Evolutionary conservation across 805 yeast species (phyloP).

Genomic region (Ogataea glucozyma): DNA sequence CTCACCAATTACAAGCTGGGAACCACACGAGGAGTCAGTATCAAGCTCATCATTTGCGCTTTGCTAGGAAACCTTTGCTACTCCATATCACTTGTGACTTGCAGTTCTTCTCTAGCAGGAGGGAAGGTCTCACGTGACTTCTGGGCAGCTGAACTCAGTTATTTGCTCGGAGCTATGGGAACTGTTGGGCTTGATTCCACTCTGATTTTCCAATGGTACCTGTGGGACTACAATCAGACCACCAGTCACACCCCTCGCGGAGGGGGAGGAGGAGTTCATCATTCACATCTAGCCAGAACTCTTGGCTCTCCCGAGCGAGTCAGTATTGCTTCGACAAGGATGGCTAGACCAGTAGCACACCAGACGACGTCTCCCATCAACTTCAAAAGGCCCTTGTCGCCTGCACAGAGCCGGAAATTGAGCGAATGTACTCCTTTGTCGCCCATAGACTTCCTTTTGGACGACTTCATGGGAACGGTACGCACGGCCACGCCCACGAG

Average conservation of each 20-base stretch:
- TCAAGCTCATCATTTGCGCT: constrained; percentile 50
- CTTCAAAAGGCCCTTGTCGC: constrained; percentile 31
- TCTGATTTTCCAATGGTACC: constrained; percentile 45
- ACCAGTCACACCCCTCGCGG: constrained; percentile 2
- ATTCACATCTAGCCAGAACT: too few relatives aligned
- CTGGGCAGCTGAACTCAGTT: constrained; percentile 41
- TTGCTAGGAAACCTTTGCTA: constrained; percentile 51
- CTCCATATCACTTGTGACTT: constrained; percentile 48
- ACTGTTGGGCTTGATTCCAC: constrained; percentile 49
- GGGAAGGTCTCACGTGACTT: constrained; percentile 38
- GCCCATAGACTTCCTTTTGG: constrained; percentile 38
- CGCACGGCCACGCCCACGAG: constrained; percentile 4
- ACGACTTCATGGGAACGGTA: constrained; percentile 29
- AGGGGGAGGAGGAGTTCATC: too few relatives aligned
- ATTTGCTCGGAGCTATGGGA: constrained; percentile 53
- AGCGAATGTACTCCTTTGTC: constrained; percentile 38
- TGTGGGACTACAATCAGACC: constrained; percentile 28
- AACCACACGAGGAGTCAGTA: constrained; percentile 53
- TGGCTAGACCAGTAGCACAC: constrained; percentile 9
- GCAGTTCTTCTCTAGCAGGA: constrained; percentile 41
- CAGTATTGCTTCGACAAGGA: background rate
- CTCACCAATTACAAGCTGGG: constrained; percentile 45
- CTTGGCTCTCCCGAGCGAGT: constrained; percentile 10
- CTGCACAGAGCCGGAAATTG: constrained; percentile 33
- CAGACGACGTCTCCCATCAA: constrained; percentile 20